A percentile compares a stretch with the other conserved stretches of the same genome.
phyloP scores from a whole-genome alignment of 176 grass and related monocot species.

The Avena sativa region DNA sequence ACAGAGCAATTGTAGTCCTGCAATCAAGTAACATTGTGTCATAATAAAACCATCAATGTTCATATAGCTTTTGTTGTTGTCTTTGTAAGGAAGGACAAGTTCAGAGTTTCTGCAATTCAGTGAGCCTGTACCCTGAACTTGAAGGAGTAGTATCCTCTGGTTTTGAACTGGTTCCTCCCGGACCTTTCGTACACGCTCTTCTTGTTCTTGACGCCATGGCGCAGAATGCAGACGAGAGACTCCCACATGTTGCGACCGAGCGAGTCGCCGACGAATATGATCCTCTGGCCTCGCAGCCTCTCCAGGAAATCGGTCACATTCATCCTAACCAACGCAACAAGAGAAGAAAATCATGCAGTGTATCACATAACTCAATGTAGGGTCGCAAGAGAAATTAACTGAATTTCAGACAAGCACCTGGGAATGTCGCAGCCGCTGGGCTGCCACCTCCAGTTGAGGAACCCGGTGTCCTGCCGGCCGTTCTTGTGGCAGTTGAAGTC shows the following conservation, averaged over 20 bases:
- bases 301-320: constrained; percentile 71
- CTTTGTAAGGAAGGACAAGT: not conserved
- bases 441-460: constrained; percentile 90
- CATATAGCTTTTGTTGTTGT: not conserved
- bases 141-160: constrained; percentile 88
- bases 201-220: constrained; percentile 67
- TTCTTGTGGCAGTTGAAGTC: constrained; percentile 96
- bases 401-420: constrained; percentile 39
- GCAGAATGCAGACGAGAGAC: constrained; percentile 88
- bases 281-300: constrained; percentile 82
- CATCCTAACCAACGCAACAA: constrained; percentile 50
- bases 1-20: constrained; percentile 88
- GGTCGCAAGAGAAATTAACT: not conserved
- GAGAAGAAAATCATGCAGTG: not conserved
- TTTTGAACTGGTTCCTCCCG: constrained; percentile 81
- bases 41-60: not conserved
- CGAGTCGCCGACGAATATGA: constrained; percentile 94
- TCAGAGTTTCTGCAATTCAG: not conserved
- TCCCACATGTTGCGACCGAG: constrained; percentile 99
- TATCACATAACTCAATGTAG: not conserved
- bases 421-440: constrained; percentile 73
- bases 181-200: constrained; percentile 71
- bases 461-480: constrained; percentile 69
- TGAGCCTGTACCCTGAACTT: constrained; percentile 64
- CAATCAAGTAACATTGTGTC: constrained; percentile 22